Evolutionary conservation across 2,329 filamentous ascomycete genomes (phyloP).

Genomic region (Sphaceloma murrayae): DNA sequence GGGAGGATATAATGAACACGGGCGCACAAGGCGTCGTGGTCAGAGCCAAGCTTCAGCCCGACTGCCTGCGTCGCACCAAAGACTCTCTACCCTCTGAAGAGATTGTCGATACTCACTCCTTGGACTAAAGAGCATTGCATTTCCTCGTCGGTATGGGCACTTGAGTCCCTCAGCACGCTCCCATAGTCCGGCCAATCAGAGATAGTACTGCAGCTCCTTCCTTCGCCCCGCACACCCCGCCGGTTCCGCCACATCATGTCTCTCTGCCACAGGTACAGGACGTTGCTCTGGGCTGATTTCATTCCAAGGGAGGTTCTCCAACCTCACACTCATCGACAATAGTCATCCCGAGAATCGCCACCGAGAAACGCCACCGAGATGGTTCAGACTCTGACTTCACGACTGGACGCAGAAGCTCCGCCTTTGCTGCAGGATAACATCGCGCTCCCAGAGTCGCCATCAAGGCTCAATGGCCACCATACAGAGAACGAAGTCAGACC

Average conservation of each 20-base stretch:
- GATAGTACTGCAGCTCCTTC: neutral
- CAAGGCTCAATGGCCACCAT: neutral
- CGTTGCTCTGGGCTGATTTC: slow-evolving; percentile 1
- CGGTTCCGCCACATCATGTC: neutral
- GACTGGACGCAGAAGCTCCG: slow-evolving; percentile 1
- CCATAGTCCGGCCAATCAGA: neutral
- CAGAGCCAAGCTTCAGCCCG: too few relatives aligned
- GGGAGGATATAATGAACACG: too few relatives aligned
- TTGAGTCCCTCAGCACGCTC: neutral
- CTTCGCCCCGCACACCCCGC: neutral
- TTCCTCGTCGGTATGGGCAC: too few relatives aligned
- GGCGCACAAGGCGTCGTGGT: too few relatives aligned
- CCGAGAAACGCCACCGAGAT: too few relatives aligned
- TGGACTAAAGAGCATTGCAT: too few relatives aligned
- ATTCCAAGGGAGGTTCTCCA: neutral
- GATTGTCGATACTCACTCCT: too few relatives aligned
- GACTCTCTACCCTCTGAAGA: too few relatives aligned
- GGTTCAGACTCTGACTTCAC: slow-evolving; percentile 6
- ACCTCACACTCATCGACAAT: neutral
- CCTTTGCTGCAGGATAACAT: slow-evolving; percentile 5
- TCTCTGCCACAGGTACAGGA: slow-evolving; percentile 5
- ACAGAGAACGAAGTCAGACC: neutral
- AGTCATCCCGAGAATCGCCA: neutral
- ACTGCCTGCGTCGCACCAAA: too few relatives aligned
- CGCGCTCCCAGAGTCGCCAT: neutral